These are phyloP conservation scores for Podaxis pistillaris DNA, from an alignment of 768 basidiomycete species.

Conservation along the genomic window DNA sequence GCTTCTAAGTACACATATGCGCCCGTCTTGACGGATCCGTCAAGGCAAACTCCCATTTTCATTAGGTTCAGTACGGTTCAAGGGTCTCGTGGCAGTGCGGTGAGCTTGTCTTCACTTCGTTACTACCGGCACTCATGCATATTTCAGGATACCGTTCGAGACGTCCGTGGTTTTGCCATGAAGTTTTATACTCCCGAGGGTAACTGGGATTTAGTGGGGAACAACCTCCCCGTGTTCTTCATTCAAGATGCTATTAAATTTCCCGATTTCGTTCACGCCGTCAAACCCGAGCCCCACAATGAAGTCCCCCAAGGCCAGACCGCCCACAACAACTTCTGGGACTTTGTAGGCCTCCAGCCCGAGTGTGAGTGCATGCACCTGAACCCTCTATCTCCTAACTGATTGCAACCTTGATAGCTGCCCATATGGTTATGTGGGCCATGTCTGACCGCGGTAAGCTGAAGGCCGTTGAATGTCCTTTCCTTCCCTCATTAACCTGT, in stretches of 20 bases:
- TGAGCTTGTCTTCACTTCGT: conserved; percentile 31
- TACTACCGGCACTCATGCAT: not conserved
- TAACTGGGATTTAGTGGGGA: conserved; percentile 87
- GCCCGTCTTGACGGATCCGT: conserved; percentile 68
- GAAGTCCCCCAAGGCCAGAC: conserved; percentile 70
- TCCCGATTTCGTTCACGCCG: conserved; percentile 82
- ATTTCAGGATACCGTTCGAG: conserved; percentile 67
- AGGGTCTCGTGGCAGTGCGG: conserved; percentile 79
- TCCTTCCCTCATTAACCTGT: not conserved
- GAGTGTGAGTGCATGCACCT: conserved; percentile 42
- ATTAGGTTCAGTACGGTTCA: conserved; percentile 86
- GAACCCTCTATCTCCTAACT: not conserved
- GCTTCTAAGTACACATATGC: conserved; percentile 74
- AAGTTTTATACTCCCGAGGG: conserved; percentile 86
- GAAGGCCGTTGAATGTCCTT: not conserved
- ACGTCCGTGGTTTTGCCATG: conserved; percentile 84
- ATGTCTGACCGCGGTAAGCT: conserved; percentile 70
- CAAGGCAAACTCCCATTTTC: conserved; percentile 73
- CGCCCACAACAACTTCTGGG: conserved; percentile 89
- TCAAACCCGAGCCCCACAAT: conserved; percentile 83
- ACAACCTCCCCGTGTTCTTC: conserved; percentile 81
- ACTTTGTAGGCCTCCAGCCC: conserved; percentile 70
- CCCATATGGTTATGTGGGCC: conserved; percentile 78
- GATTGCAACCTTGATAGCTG: conserved; percentile 10
- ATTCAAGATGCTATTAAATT: conserved; percentile 84